Conservation (phyloP, 371 early-diverging fungal species). For the Entomophthora muscae region DNA sequence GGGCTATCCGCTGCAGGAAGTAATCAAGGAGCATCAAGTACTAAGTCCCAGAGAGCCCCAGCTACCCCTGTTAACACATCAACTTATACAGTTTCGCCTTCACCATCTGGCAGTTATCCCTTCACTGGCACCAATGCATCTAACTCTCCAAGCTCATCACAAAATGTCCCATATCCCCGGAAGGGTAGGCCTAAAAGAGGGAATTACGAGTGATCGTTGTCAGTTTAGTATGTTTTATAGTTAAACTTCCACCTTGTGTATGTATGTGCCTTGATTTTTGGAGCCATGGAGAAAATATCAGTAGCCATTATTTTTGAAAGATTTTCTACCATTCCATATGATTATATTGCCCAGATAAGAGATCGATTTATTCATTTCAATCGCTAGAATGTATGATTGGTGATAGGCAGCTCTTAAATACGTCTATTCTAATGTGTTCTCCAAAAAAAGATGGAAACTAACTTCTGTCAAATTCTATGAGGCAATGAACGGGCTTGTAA, state of each 20-base stretch:
- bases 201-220: neutral
- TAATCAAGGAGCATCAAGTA: neutral
- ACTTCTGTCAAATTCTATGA: too few species aligned
- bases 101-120: neutral
- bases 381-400: too few species aligned
- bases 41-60: neutral
- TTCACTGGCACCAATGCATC: neutral
- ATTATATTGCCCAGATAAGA: too few species aligned
- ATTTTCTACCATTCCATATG: neutral
- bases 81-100: neutral
- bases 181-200: neutral
- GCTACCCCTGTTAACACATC: neutral
- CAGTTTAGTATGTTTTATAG: neutral
- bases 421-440: too few species aligned
- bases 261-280: too few species aligned
- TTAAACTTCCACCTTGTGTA: too few species aligned
- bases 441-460: too few species aligned
- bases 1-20: neutral
- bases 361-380: too few species aligned
- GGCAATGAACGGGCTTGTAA: too few species aligned
- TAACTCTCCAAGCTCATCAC: neutral
- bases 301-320: neutral
- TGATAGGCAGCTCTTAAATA: too few species aligned
- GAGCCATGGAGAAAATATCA: too few species aligned
- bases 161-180: neutral